Percentiles rank a stretch among this genome's conserved stretches.
Conservation (phyloP, 768 basidiomycete genomes). For the Mycena polygramma region DNA sequence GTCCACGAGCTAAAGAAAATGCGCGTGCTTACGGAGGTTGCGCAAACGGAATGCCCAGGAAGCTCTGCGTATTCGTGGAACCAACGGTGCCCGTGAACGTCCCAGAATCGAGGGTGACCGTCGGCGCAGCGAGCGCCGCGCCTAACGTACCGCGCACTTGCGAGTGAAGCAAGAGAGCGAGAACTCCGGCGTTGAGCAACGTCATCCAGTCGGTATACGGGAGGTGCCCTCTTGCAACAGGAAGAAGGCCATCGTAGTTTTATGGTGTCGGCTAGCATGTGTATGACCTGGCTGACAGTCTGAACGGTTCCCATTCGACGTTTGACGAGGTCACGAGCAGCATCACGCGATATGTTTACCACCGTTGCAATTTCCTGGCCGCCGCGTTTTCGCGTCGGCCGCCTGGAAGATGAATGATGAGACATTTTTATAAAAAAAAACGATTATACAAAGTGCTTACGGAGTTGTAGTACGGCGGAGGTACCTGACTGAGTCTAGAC, state of each 20-base stretch:
- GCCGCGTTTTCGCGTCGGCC: not conserved
- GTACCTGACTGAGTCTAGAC: no score
- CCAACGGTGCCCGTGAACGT: conserved; percentile 57
- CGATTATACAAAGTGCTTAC: no score
- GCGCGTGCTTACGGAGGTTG: conserved; percentile 61
- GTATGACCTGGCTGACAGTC: not conserved
- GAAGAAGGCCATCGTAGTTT: not conserved
- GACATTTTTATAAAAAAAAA: no score
- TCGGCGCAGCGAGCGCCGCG: conserved; percentile 46
- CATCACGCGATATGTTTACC: conserved; percentile 20
- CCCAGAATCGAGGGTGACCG: conserved; percentile 57
- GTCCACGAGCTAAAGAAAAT: not conserved
- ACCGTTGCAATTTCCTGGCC: not conserved
- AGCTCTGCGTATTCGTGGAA: conserved; percentile 51
- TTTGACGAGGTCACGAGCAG: conserved; percentile 6
- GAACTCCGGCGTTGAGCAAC: conserved; percentile 11
- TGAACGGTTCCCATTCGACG: not conserved
- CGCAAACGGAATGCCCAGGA: conserved; percentile 69
- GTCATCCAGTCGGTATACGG: conserved; percentile 8
- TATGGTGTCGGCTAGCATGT: not conserved
- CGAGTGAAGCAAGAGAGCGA: conserved; percentile 24
- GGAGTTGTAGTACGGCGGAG: no score
- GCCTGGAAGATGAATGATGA: conserved; percentile 3
- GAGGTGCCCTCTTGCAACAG: not conserved
- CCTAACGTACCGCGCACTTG: conserved; percentile 30